Base-by-base conservation (phyloP, 2,329 filamentous ascomycete genomes). In the Curvularia sp. region DNA sequence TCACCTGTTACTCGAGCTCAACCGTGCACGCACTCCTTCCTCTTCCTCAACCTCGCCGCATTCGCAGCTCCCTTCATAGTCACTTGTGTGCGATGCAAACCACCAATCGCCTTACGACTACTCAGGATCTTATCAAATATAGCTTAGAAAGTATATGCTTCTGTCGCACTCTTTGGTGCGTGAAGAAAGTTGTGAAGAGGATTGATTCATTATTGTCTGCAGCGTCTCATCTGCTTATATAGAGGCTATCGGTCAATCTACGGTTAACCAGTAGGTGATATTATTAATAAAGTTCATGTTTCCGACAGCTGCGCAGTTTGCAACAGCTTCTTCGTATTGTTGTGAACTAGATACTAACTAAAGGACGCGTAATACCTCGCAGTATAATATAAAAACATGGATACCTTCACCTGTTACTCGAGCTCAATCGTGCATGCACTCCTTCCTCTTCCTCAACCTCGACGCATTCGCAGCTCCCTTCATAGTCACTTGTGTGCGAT, bases 21-120 rank as follows among this genome's bases (percentile, higher is more conserved):
- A 39, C 21, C 7, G 27, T 54, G 52, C 6, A 55, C 30, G 38
- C 51, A 55, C 28, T 48, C 36, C 12, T 30, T 21, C 19, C 36
- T 39, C 12, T 55, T 55, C 45, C n/a, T n/a, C n/a, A n/a, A n/a
- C n/a, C n/a, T n/a, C n/a, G n/a, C n/a, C n/a, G n/a, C n/a, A n/a
- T n/a, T 39, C 36, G 13, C 39, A 1, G 45, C 46, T 34, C 52
- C 52, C n/a, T 19, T 39, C 25, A 23, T 30, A 21, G 34, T 30
- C 10, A 55, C 18, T 15, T 55, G 43, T 21, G 25, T 55, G 18
- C 52, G 45, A 34, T 49, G 34, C 23, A 55, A 41, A 12, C 53
- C 53, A n/a, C 53, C 53, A 23, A 49, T 50, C 19, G 53, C 47
- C 21, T 49, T 55, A 5, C 41, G 46, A 10, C n/a, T n/a, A n/a